A percentile compares a stretch with the other conserved stretches of the same genome.
Conservation (phyloP, 305 asterid species). For the Striga hermonthica region DNA sequence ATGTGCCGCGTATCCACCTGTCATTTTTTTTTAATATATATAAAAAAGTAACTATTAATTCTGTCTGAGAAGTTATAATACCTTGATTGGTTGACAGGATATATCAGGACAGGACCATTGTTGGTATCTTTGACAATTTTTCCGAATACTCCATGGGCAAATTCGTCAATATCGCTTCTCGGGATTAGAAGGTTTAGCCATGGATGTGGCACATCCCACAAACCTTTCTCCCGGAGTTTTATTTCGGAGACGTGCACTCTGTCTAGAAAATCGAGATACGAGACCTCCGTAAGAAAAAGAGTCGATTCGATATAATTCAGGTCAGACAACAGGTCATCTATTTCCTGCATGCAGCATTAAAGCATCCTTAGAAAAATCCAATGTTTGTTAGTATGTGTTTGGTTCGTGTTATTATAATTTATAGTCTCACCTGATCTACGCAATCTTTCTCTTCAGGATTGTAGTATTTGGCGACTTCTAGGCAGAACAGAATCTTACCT, state of each 20-base stretch:
- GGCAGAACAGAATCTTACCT: constrained; percentile 78
- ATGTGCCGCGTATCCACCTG: constrained; percentile 82
- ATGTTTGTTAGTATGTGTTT: not conserved
- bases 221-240: constrained; percentile 61
- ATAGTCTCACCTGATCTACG: constrained; percentile 48
- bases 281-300: constrained; percentile 62
- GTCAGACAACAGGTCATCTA: constrained; percentile 51
- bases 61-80: constrained; percentile 40
- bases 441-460: constrained; percentile 44
- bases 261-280: constrained; percentile 70
- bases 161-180: constrained; percentile 62
- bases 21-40: not conserved
- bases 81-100: constrained; percentile 87
- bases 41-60: not conserved
- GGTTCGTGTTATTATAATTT: not conserved
- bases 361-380: not conserved
- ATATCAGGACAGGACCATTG: constrained; percentile 86
- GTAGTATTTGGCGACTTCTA: constrained; percentile 82
- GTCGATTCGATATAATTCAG: constrained; percentile 66
- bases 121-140: constrained; percentile 71
- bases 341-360: constrained; percentile 42
- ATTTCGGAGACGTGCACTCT: constrained; percentile 75
- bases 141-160: constrained; percentile 65
- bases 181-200: constrained; percentile 91
- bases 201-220: constrained; percentile 96